These are phyloP conservation scores for Cyanidioschyzon merolae DNA, from an alignment of 23 red algal species.

Conservation along the genomic window DNA sequence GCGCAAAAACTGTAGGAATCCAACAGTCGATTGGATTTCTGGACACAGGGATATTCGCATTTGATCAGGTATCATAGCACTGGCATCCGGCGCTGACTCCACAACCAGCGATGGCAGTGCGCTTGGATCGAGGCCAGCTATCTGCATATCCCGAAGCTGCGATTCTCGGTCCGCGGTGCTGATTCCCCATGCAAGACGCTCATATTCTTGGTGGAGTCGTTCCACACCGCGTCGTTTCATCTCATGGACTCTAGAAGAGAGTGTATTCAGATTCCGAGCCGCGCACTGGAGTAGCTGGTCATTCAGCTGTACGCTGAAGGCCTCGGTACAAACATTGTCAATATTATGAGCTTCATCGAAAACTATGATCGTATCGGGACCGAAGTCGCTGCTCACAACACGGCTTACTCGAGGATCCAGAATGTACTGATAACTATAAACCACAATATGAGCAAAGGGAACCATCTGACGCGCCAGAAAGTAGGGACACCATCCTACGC, in stretches of 20 bases:
- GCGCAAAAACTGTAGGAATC: slow-evolving; percentile 18
- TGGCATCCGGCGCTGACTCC: background rate
- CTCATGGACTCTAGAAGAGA: background rate
- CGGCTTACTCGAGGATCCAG: slow-evolving; percentile 24
- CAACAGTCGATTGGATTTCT: slow-evolving; percentile 6
- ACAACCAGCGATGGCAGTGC: background rate
- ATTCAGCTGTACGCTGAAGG: slow-evolving; percentile 9
- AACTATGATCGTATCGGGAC: slow-evolving; percentile 12
- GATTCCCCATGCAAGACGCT: background rate
- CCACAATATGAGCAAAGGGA: slow-evolving; percentile 20
- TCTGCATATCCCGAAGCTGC: background rate
- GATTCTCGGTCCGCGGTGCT: background rate
- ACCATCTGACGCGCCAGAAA: slow-evolving; percentile 15
- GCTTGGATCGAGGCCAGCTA: background rate
- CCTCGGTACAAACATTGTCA: slow-evolving; percentile 31
- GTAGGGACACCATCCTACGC: slow-evolving; percentile 20
- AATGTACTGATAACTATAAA: slow-evolving; percentile 28
- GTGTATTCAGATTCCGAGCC: background rate
- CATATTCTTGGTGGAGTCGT: background rate
- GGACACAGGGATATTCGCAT: background rate
- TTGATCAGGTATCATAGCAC: background rate
- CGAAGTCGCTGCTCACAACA: slow-evolving; percentile 19
- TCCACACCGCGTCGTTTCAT: background rate
- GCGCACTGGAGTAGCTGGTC: slow-evolving; percentile 14
- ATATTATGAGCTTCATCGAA: slow-evolving; percentile 41